Evolutionary conservation across 192 early-diverging fungal species (phyloP).

Genomic region (Coemansia guatemalensis): DNA sequence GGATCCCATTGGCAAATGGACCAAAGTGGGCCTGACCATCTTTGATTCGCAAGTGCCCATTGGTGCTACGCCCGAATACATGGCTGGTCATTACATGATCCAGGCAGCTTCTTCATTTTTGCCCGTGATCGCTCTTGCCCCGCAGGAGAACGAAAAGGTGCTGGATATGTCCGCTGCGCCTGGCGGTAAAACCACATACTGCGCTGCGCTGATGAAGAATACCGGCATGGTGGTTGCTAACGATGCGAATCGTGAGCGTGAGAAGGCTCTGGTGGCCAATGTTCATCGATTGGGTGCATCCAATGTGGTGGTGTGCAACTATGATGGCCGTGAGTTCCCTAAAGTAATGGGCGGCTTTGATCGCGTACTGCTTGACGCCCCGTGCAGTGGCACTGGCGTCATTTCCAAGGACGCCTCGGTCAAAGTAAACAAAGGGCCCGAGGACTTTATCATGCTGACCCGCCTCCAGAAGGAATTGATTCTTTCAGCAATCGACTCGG

Average conservation of each 20-base stretch:
- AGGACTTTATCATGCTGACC: slow-evolving; percentile 91
- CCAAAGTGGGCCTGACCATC: slow-evolving; percentile 94
- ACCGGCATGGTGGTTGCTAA: slow-evolving; percentile 97
- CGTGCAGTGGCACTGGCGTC: slow-evolving; percentile 98
- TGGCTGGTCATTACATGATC: slow-evolving; percentile 99
- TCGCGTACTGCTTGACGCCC: slow-evolving; percentile 94
- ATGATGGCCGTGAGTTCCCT: slow-evolving; percentile 98
- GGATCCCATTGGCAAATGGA: slow-evolving; percentile 99
- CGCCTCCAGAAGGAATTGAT: slow-evolving; percentile 97
- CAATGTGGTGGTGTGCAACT: slow-evolving; percentile 90
- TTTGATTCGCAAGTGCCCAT: slow-evolving; percentile 96
- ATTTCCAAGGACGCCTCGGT: slow-evolving; percentile 97
- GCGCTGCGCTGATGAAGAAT: slow-evolving; percentile 94
- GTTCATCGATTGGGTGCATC: slow-evolving; percentile 85
- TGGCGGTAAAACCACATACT: slow-evolving; percentile 97
- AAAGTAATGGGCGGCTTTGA: slow-evolving; percentile 97
- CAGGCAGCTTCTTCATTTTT: slow-evolving; percentile 98
- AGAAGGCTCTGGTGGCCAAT: slow-evolving; percentile 89
- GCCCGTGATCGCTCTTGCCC: slow-evolving; percentile 93
- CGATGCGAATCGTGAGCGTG: slow-evolving; percentile 92
- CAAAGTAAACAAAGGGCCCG: slow-evolving; percentile 91
- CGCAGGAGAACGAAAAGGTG: slow-evolving; percentile 91
- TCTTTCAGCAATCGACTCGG: slow-evolving; percentile 93
- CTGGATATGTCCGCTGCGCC: slow-evolving; percentile 98
- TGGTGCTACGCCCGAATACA: slow-evolving; percentile 97